Conservation (phyloP, 2,329 filamentous ascomycete genomes). For the Ophiocordyceps camponoti-rufipedis region DNA sequence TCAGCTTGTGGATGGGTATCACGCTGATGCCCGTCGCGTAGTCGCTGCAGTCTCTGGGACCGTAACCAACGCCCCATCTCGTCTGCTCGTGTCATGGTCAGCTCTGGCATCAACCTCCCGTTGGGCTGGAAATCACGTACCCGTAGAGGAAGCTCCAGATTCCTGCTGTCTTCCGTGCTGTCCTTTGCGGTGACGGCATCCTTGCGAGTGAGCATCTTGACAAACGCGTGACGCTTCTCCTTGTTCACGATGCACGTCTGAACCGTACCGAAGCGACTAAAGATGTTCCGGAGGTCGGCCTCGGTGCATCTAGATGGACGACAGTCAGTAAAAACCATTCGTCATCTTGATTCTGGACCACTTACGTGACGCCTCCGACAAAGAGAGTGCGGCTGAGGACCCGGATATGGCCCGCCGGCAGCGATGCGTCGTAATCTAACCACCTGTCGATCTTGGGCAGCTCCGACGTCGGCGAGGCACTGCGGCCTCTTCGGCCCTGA, state of each 20-base stretch:
- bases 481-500: slow-evolving; percentile 45
- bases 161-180: slow-evolving; percentile 66
- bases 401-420: slow-evolving; percentile 68
- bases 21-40: slow-evolving; percentile 83
- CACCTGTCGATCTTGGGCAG: slow-evolving; percentile 37
- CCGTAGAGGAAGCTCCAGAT: slow-evolving; percentile 53
- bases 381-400: slow-evolving; percentile 91
- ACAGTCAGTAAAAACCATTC: not conserved
- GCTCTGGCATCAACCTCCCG: not conserved
- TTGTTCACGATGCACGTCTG: slow-evolving; percentile 97
- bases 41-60: slow-evolving; percentile 91
- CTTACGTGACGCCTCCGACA: slow-evolving; percentile 83
- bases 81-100: slow-evolving; percentile 35
- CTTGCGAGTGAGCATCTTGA: slow-evolving; percentile 87
- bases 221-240: slow-evolving; percentile 95
- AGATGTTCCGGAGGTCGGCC: slow-evolving; percentile 62
- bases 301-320: slow-evolving; percentile 44
- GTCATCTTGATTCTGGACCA: slow-evolving; percentile 6
- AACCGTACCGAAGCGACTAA: slow-evolving; percentile 66
- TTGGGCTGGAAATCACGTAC: slow-evolving; percentile 24
- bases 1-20: slow-evolving; percentile 82
- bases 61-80: slow-evolving; percentile 94
- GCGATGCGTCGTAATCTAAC: slow-evolving; percentile 57
- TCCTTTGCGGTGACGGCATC: slow-evolving; percentile 73
- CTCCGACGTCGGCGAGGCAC: slow-evolving; percentile 33